Base-by-base conservation (phyloP, 306 rosid species). In the Prunus padus region DNA sequence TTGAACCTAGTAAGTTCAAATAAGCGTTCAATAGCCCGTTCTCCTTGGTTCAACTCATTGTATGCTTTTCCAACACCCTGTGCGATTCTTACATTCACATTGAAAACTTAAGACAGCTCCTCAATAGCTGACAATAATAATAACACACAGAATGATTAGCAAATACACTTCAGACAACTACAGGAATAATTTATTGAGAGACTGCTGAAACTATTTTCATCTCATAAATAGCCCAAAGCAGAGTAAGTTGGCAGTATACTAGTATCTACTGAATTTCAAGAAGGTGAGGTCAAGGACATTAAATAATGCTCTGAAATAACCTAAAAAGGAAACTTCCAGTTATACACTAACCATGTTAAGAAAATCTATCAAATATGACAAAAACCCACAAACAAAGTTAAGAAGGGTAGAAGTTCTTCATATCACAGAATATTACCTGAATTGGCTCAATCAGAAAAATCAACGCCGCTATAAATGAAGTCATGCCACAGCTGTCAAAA, bases 21-120 rank as follows among this genome's bases (percentile, higher is more conserved):
- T 82, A 93, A 56, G 77, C 98, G 97, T 73, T 91, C 94, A 40
- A 87, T 82, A 18, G 97, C 92, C 47, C 97, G 97, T 85, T 93
- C 96, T 80, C 96, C 98, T 84, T 89, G 92, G 85, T 85, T 91
- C 89, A 86, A 84, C 71, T 93, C 98, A 81, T 93, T 89, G 85
- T 91, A 93, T 79, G 97, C 93, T 82, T 88, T 91, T 78, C 94
- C 98, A 66, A 89, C 83, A 81, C 89, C 93, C 98, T 93, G 97
- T 81, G 18, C 47, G 77, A 90, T 84, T 81, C 81, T 89, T 82
- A 87, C 65, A 76, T 84, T 87, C 83, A 86, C 85, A 88, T 77
- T 85, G 76, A 89, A 74, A 84, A 81, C 81, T 80, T 84, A 83
- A 69, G 79, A 76, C 68, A 86, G 84, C 82, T 80, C 79, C 87